These are phyloP conservation scores for Vachellia collinsii DNA, from an alignment of 306 rosid genomes.

Conservation along the genomic window DNA sequence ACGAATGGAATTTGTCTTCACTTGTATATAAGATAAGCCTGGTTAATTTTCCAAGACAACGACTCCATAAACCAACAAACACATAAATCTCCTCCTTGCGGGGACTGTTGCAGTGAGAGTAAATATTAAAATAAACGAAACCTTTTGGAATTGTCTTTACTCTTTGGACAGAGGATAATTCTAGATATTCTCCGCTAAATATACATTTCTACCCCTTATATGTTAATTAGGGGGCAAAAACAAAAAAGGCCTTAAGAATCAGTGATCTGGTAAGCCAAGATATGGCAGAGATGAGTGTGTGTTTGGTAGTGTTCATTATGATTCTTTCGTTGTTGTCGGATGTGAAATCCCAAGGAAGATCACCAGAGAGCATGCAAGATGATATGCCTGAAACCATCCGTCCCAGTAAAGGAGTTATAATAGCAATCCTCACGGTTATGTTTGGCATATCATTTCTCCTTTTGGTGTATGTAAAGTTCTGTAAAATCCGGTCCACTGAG, in stretches of 20 bases:
- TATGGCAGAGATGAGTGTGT: constrained; percentile 21
- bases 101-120: constrained; percentile 17
- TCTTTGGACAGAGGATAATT: constrained; percentile 21
- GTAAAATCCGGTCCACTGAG: constrained; percentile 36
- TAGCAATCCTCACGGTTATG: constrained; percentile 53
- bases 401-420: constrained; percentile 64
- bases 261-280: background rate
- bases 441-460: constrained; percentile 58
- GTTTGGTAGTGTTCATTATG: constrained; percentile 28
- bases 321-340: constrained; percentile 24
- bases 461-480: constrained; percentile 65
- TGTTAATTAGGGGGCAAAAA: constrained; percentile 2
- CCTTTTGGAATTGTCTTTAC: constrained; percentile 33
- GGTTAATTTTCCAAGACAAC: constrained; percentile 35
- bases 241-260: constrained; percentile 22
- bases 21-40: constrained; percentile 35
- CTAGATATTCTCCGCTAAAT: constrained; percentile 25
- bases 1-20: constrained; percentile 44
- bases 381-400: constrained; percentile 28
- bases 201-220: background rate
- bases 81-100: background rate
- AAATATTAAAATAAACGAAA: constrained; percentile 5
- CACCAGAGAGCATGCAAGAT: constrained; percentile 28
- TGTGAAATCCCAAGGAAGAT: constrained; percentile 6
- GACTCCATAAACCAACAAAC: constrained; percentile 41